Evolutionary conservation across 2,329 filamentous ascomycete genomes (phyloP), one percentile per base, ranked within the genome.

Genomic region (Diaporthe vexans): DNA sequence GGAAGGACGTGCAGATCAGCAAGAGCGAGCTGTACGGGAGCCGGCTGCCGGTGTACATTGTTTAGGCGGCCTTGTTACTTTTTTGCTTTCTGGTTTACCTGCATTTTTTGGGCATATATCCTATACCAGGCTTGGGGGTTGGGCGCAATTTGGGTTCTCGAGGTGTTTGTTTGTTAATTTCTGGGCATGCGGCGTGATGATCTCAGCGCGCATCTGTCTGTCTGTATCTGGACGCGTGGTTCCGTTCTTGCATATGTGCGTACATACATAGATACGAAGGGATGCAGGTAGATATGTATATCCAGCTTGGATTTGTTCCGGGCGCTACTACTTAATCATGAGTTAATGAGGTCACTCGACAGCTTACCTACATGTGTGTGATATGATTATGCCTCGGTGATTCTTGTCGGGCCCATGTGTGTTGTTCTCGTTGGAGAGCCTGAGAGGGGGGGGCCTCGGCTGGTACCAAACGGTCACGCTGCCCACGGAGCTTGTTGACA

Each of bases 21-120:
- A 88, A 89, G 79, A 88, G 87, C 74, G 88, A 90, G 80, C 80
- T 90, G 6, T 77, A 87, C 46, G 88, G 88, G 2, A 90, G 86
- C 76, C 85, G 89, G 6, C 84, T 91, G 83, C 88, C 88, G 0
- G 88, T 91, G 13, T 91, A 88, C 74, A 88, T 91, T 77, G 82
- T 61, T 7, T 61, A 61, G 58, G 57, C 8, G 15, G 43, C 43
- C n/a, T n/a, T n/a, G n/a, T n/a, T n/a, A n/a, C n/a, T n/a, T n/a
- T n/a, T n/a, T n/a, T n/a, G n/a, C n/a, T 40, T 3, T 4, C 3
- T 67, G 63, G 26, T 65, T 10, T 43, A 4, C 15, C 6, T 19
- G 19, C 43, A 46, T 52, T 1, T 17, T 43, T 13, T 37, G 63
- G 63, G 46, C 61, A 63, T 35, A 35, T 70, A 37, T 33, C 40